Evolutionary conservation across 1,139 yeast species (phyloP).

Genomic region (Candida tropicalis): DNA sequence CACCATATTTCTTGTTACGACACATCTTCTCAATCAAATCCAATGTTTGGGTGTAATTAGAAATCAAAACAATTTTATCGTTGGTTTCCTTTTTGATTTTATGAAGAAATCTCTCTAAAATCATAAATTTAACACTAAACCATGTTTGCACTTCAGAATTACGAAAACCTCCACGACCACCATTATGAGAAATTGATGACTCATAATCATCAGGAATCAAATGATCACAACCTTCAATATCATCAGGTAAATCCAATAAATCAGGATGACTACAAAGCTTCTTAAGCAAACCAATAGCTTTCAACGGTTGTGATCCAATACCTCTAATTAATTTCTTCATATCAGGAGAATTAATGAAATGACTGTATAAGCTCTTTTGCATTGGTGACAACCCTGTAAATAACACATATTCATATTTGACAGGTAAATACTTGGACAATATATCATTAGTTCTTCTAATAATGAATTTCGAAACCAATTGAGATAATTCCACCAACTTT

Average conservation of each 20-base stretch:
- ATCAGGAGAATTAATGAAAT: conserved; percentile 81
- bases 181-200: conserved; percentile 27
- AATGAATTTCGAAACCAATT: conserved; percentile 83
- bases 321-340: conserved; percentile 72
- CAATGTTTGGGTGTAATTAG: conserved; percentile 91
- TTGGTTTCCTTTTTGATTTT: conserved; percentile 79
- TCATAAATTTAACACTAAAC: conserved; percentile 63
- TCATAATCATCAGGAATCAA: conserved; percentile 77
- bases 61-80: conserved; percentile 91
- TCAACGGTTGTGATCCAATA: conserved; percentile 78
- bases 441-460: conserved; percentile 96
- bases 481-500: conserved; percentile 71
- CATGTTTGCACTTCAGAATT: conserved; percentile 61
- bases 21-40: conserved; percentile 90
- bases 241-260: conserved; percentile 72
- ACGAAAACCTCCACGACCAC: conserved; percentile 24
- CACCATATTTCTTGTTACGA: conserved; percentile 70
- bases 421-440: conserved; percentile 88
- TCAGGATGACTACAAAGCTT: conserved; percentile 95
- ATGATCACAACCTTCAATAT: conserved; percentile 66
- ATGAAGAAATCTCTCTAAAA: conserved; percentile 72
- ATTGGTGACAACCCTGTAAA: conserved; percentile 83
- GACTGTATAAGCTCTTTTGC: conserved; percentile 70
- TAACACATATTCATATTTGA: conserved; percentile 93
- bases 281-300: conserved; percentile 86